Percentiles rank a stretch among this genome's conserved stretches.
These are phyloP conservation scores for Rhodofomes roseus DNA, from an alignment of 1,284 basidiomycete genomes.

Conservation along the genomic window DNA sequence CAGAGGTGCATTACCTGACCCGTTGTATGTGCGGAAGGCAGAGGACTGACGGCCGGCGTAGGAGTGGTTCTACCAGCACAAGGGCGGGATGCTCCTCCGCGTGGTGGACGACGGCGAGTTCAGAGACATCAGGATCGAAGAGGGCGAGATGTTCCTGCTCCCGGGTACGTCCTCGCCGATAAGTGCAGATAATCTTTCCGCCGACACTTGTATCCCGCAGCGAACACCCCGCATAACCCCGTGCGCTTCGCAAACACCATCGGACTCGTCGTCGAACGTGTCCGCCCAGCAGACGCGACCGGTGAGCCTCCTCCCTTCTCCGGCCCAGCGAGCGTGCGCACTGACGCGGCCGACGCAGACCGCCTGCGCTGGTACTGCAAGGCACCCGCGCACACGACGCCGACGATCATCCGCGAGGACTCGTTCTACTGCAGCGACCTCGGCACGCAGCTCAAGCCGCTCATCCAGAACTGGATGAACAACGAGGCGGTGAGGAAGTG, in stretches of 20 bases:
- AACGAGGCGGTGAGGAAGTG: constrained; percentile 66
- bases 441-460: constrained; percentile 90
- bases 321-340: background rate
- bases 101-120: constrained; percentile 88
- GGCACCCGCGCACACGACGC: constrained; percentile 58
- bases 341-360: constrained; percentile 47
- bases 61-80: constrained; percentile 98
- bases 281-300: constrained; percentile 62
- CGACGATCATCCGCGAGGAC: constrained; percentile 85
- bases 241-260: constrained; percentile 89
- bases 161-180: constrained; percentile 57
- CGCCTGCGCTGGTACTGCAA: constrained; percentile 94
- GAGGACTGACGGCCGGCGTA: constrained; percentile 22
- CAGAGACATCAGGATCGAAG: constrained; percentile 84
- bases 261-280: constrained; percentile 93
- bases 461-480: constrained; percentile 78
- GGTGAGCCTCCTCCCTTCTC: constrained; percentile 36
- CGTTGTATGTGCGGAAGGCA: background rate
- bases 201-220: constrained; percentile 36
- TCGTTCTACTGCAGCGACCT: constrained; percentile 89
- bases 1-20: constrained; percentile 53
- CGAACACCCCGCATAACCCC: constrained; percentile 94
- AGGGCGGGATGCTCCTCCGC: constrained; percentile 86
- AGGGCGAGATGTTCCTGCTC: constrained; percentile 95
- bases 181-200: background rate